These are phyloP conservation scores for Ceratobasidium sp. DNA, from an alignment of 1,284 basidiomycete species.

Conservation along the genomic window DNA sequence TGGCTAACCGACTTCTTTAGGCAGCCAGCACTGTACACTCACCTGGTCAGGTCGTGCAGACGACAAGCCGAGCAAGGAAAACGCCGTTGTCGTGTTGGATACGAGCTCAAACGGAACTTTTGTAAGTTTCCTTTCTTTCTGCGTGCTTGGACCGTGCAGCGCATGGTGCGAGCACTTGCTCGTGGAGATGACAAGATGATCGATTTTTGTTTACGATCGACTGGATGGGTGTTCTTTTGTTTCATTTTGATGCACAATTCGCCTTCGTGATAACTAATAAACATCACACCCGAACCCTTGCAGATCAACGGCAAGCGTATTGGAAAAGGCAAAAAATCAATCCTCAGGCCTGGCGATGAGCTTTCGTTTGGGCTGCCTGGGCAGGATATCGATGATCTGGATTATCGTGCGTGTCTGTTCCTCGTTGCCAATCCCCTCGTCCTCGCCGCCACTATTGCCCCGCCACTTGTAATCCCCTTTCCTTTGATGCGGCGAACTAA, in stretches of 20 bases:
- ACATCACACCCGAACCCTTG: neutral
- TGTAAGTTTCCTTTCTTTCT: slow-evolving; percentile 58
- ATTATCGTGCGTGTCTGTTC: slow-evolving; percentile 60
- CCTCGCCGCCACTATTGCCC: too few species aligned
- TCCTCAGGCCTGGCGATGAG: slow-evolving; percentile 81
- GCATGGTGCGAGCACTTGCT: too few species aligned
- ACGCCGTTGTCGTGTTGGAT: slow-evolving; percentile 70
- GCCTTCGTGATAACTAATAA: neutral
- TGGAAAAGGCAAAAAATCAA: slow-evolving; percentile 60
- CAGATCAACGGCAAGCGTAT: slow-evolving; percentile 78
- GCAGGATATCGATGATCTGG: slow-evolving; percentile 60
- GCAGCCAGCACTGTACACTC: slow-evolving; percentile 23
- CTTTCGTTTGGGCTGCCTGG: slow-evolving; percentile 74
- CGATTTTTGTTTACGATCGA: neutral
- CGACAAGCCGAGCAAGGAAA: slow-evolving; percentile 19
- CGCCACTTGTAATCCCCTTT: too few species aligned
- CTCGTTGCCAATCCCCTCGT: too few species aligned
- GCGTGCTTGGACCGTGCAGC: neutral
- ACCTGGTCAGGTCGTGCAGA: slow-evolving; percentile 8
- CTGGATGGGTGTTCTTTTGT: neutral
- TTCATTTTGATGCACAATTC: neutral
- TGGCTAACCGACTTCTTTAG: neutral
- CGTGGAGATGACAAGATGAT: too few species aligned
- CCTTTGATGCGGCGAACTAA: too few species aligned
- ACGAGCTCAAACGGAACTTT: slow-evolving; percentile 85